phyloP scores from a whole-genome alignment of 768 basidiomycete genomes.

The Mrakia frigida region DNA sequence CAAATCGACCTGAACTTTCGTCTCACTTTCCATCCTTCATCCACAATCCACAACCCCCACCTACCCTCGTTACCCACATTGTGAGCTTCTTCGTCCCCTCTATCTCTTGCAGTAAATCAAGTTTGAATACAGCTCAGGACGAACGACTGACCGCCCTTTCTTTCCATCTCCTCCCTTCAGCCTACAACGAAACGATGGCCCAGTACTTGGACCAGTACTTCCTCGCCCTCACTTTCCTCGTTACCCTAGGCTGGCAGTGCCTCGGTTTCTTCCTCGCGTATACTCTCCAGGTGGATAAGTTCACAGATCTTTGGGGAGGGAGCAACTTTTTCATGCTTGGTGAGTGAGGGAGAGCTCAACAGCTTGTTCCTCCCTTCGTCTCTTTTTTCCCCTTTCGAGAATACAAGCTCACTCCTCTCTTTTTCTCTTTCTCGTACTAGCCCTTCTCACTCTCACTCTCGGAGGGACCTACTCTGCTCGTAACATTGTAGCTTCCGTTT shows the following conservation, averaged over 20 bases:
- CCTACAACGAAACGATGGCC: too few species aligned
- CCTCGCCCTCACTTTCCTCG: conserved; percentile 3
- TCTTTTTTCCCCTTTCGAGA: background rate
- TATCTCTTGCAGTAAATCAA: too few species aligned
- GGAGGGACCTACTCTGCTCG: conserved; percentile 52
- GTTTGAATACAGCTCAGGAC: too few species aligned
- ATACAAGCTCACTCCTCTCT: background rate
- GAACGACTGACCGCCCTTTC: too few species aligned
- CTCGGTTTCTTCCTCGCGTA: background rate
- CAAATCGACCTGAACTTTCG: too few species aligned
- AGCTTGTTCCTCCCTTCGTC: background rate
- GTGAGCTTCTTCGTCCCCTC: too few species aligned
- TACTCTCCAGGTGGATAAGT: conserved; percentile 58
- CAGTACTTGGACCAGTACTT: conserved; percentile 4
- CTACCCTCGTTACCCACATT: too few species aligned
- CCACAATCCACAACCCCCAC: too few species aligned
- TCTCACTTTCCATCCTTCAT: too few species aligned
- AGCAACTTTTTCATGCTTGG: conserved; percentile 62
- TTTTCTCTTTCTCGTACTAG: background rate
- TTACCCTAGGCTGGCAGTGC: conserved; percentile 1
- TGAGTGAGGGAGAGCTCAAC: background rate
- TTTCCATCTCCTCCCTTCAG: too few species aligned
- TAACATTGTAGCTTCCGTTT: conserved; percentile 52
- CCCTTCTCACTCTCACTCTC: background rate
- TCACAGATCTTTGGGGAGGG: conserved; percentile 57